Conservation (phyloP, 495 filamentous ascomycete species). For the Aspergillus bertholletiae region DNA sequence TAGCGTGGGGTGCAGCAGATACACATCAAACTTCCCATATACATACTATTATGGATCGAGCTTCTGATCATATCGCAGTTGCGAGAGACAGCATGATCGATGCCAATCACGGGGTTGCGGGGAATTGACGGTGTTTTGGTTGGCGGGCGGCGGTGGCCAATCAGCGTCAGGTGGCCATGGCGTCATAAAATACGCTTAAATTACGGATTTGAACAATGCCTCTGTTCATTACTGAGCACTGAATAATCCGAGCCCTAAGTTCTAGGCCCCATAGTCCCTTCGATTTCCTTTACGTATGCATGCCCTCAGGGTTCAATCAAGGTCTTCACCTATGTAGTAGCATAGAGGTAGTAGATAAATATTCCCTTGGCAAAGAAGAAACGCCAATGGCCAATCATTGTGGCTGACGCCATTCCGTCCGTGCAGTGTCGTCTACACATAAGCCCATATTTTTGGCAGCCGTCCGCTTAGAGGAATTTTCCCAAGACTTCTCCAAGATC, state of each 20-base stretch:
- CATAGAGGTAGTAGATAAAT: too few species aligned
- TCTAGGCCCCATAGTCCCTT: too few species aligned
- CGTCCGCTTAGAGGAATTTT: constrained; percentile 15
- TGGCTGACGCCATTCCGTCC: background rate
- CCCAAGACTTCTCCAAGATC: constrained; percentile 21
- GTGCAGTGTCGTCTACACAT: constrained; percentile 1
- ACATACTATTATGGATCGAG: too few species aligned
- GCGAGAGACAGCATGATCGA: constrained; percentile 2
- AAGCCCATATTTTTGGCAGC: background rate
- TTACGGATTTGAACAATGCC: too few species aligned
- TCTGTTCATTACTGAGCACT: too few species aligned
- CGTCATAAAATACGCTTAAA: too few species aligned
- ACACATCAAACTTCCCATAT: background rate
- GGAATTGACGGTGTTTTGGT: constrained; percentile 18
- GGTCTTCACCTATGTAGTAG: too few species aligned
- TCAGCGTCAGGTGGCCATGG: constrained; percentile 23
- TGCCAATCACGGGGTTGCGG: constrained; percentile 28
- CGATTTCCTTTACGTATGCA: too few species aligned
- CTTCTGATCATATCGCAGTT: background rate
- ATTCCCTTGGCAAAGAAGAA: too few species aligned
- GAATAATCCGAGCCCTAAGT: too few species aligned
- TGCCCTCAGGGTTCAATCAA: too few species aligned
- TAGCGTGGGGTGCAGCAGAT: background rate
- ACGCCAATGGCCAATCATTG: too few species aligned
- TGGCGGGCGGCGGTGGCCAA: constrained; percentile 23